Conservation (phyloP, 306 rosid species). For the Cotoneaster glaucophyllus region DNA sequence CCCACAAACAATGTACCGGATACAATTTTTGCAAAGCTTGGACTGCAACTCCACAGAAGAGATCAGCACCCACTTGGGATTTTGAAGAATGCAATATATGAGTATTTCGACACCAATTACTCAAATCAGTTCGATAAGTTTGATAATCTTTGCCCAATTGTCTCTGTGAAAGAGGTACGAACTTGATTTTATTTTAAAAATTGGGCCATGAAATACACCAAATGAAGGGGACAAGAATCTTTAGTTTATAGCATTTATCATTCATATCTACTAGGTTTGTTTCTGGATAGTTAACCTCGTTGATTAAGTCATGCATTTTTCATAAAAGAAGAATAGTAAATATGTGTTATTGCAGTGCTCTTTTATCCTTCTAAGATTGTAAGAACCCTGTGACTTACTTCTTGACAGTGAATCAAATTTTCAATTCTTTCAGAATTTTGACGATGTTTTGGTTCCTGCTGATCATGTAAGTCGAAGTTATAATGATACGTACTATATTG, state of each 20-base stretch:
- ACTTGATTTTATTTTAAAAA: neutral
- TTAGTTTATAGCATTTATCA: neutral
- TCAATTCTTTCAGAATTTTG: constrained; percentile 74
- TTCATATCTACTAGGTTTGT: neutral
- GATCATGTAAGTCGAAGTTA: constrained; percentile 94
- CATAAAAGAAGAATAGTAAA: neutral
- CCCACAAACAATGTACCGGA: constrained; percentile 94
- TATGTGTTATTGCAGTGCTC: neutral
- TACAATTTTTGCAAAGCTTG: constrained; percentile 73
- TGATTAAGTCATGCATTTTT: neutral
- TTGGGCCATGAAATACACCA: neutral
- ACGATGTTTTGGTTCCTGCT: constrained; percentile 93
- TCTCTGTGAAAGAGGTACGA: constrained; percentile 71
- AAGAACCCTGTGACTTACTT: neutral
- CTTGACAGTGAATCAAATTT: constrained; percentile 14
- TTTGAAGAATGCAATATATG: constrained; percentile 73
- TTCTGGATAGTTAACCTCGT: neutral
- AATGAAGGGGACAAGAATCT: neutral
- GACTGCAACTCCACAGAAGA: constrained; percentile 90
- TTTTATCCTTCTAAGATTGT: neutral
- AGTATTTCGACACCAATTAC: constrained; percentile 70
- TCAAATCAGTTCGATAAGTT: constrained; percentile 74
- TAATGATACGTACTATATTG: constrained; percentile 83
- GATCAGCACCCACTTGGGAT: constrained; percentile 88
- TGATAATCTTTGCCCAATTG: constrained; percentile 77